Base-by-base conservation (phyloP, 2,329 filamentous ascomycete genomes). In the Aspergillus thermomutatus region DNA sequence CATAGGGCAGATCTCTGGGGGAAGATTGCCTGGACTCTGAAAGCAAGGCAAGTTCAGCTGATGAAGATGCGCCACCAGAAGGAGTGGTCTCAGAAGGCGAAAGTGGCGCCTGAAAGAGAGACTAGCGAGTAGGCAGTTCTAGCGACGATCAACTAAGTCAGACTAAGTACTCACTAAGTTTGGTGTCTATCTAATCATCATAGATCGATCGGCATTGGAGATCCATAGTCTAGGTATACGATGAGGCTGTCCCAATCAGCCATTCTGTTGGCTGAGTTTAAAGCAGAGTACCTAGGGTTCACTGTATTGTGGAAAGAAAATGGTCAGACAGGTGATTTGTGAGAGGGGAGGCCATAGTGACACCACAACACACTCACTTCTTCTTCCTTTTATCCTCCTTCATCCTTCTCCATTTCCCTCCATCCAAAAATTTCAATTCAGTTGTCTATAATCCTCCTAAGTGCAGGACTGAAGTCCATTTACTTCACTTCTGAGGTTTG, bases 31-130 rank as follows among this genome's bases (percentile, higher is more conserved):
- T 54, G 56, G 45, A 57, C 47, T 53, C 54, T 50, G 55, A 45
- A 58, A 47, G 55, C 55, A 52, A 54, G 58, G 50, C 51, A 55
- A 52, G 57, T 64, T 66, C 64, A 66, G 64, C 64, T 66, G 60
- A 46, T 55, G 60, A 40, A 19, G 45, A 49, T 63, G 63, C 64
- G 64, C 64, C 64, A 66, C 64, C 56, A 28, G 50, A 46, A 54
- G 49, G 51, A 53, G 57, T 52, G 54, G 49, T 55, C 54, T 54
- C 51, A 58, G 52, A 34, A 52, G 43, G 47, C 53, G 55, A 43
- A 60, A 58, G 60, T 37, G 23, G 43, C 43, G 43, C 43, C 5
- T 21, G 19, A 46, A 27, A 53, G 50, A 56, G 49, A 57, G 53
- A 59, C 60, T 59, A 59, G 62, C 62, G 62, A 64, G 56, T 59